phyloP scores from a whole-genome alignment of 2,329 filamentous ascomycete species.

The Aspergillus aculeatus region DNA sequence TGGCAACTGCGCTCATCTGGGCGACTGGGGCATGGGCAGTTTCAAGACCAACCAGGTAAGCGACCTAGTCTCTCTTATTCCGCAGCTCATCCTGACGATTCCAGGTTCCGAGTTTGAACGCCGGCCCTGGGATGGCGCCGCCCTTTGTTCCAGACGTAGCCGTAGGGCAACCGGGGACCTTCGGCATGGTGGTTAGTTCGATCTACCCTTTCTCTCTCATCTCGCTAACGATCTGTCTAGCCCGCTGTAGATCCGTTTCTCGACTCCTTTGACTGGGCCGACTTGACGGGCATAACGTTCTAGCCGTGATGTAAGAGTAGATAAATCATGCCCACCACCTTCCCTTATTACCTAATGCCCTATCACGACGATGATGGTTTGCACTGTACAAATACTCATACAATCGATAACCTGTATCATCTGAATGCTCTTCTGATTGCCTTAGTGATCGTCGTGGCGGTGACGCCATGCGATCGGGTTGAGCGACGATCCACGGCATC shows the following conservation, averaged over 20 bases:
- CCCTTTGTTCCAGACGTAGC: constrained; percentile 25
- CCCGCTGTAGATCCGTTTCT: constrained; percentile 31
- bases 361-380: not conserved
- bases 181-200: constrained; percentile 27
- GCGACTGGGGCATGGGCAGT: constrained; percentile 28
- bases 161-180: constrained; percentile 22
- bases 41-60: constrained; percentile 33
- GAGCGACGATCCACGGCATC: not conserved
- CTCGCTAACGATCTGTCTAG: constrained; percentile 7
- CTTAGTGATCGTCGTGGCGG: not conserved
- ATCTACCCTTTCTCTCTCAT: not conserved
- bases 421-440: not conserved
- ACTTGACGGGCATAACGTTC: constrained; percentile 31
- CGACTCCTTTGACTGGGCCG: constrained; percentile 37
- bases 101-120: constrained; percentile 23
- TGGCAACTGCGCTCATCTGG: constrained; percentile 33
- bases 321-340: not conserved
- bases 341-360: not conserved
- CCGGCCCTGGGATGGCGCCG: constrained; percentile 21
- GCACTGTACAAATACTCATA: not conserved
- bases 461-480: not conserved
- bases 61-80: not conserved
- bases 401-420: not conserved
- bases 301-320: constrained; percentile 12
- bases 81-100: not conserved